Base-by-base conservation (phyloP, 305 asterid species). In the Ilex paraguariensis region DNA sequence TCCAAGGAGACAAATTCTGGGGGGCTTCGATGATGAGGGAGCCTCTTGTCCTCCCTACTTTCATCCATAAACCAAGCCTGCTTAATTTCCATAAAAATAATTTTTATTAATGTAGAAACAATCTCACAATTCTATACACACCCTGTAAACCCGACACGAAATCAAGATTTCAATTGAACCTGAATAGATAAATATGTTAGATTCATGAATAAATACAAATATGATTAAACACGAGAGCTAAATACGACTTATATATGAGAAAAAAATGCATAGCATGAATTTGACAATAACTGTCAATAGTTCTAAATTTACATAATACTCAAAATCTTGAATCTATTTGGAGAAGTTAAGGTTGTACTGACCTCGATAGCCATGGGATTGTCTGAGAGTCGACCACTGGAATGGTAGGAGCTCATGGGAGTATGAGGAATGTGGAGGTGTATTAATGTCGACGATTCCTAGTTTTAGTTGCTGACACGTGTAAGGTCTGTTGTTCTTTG, bases 21-120 rank as follows among this genome's bases (percentile, higher is more conserved):
- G 16, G 91, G 90, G 54, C 74, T 66, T 56, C 64, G 74, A 16
- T 79, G 81, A 63, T 80, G 97, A 7, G 91, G 95, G 56, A 83
- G 75, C 75, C 91, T 77, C 48, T 89, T 95, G 79, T 90, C 97
- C 30, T 79, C 87, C n/a, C 69, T 81, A 61, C 63, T 79, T 70
- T 83, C 94, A 77, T 80, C 78, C 91, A 87, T 87, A 63, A 83
- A 76, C 97, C 97, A 90, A 36, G 95, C 91, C 95, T 90, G 39
- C 42, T 36, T 36, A 36, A 36, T 1, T 36, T 36, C 42, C 6
- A 4, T 5, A 5, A 36, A 8, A 36, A 8, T 36, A 36, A 36
- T 36, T 36, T 36, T 36, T 4, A 36, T 36, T 8, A 36, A 36
- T 36, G 1, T 21, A 21, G 28, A 21, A 21, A 21, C 28, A 21